A percentile compares a stretch with the other conserved stretches of the same genome.
These are phyloP conservation scores for Botrytis pseudocinerea DNA, from an alignment of 2,329 filamentous ascomycete genomes.

Conservation along the genomic window DNA sequence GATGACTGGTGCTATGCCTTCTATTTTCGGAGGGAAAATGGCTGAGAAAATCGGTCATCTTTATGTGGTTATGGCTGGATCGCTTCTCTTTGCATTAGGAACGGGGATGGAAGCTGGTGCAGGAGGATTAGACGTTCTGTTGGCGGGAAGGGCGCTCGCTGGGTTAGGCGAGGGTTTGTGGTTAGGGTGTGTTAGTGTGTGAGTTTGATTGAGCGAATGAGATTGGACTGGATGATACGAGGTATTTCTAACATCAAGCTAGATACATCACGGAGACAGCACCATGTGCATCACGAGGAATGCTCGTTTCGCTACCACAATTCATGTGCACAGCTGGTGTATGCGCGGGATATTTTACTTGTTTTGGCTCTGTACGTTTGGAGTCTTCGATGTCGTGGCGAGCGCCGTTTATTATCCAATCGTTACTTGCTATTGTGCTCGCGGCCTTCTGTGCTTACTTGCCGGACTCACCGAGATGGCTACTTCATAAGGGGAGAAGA, in stretches of 20 bases:
- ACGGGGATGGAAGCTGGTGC: constrained; percentile 35
- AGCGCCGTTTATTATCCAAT: constrained; percentile 52
- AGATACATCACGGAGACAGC: constrained; percentile 9
- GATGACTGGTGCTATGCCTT: constrained; percentile 56
- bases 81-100: background rate
- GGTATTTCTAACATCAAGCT: background rate
- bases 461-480: constrained; percentile 57
- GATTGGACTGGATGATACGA: background rate
- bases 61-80: background rate
- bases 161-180: constrained; percentile 59
- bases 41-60: constrained; percentile 46
- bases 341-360: constrained; percentile 57
- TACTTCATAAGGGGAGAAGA: constrained; percentile 50
- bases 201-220: constrained; percentile 24
- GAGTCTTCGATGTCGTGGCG: constrained; percentile 54
- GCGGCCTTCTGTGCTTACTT: constrained; percentile 45
- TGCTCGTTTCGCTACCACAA: constrained; percentile 53
- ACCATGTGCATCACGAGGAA: constrained; percentile 44
- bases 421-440: constrained; percentile 44
- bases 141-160: constrained; percentile 40
- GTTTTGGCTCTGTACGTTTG: constrained; percentile 54
- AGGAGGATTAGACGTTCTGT: constrained; percentile 51
- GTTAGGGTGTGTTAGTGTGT: constrained; percentile 52
- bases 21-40: constrained; percentile 55
- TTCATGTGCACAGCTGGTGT: constrained; percentile 52